Conservation (phyloP, 345 rosid species). For the Carallia brachiata region DNA sequence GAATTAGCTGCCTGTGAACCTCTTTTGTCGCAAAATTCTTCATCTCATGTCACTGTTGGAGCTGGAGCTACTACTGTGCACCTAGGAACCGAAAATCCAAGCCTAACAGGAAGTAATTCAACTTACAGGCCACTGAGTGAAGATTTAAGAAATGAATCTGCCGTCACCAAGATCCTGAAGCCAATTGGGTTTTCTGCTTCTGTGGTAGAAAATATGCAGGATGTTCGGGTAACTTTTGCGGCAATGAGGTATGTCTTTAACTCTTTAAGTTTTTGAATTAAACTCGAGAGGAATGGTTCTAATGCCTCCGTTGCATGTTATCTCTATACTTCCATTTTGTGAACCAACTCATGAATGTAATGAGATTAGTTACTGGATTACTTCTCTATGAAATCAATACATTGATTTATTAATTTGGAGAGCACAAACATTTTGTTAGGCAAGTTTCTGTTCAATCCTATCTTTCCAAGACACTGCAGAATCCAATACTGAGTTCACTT, state of each 20-base stretch:
- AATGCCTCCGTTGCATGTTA: not conserved
- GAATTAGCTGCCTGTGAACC: slow-evolving; percentile 42
- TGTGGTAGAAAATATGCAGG: slow-evolving; percentile 53
- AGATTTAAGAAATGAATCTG: slow-evolving; percentile 37
- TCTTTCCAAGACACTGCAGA: too few relatives aligned
- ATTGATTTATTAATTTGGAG: too few relatives aligned
- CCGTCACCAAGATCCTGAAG: slow-evolving; percentile 64
- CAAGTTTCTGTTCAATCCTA: too few relatives aligned
- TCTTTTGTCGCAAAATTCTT: slow-evolving; percentile 31
- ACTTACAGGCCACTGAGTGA: slow-evolving; percentile 38
- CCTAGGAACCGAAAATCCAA: slow-evolving; percentile 43
- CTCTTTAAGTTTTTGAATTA: not conserved
- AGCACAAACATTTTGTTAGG: too few relatives aligned
- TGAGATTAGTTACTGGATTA: too few relatives aligned
- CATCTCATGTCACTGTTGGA: slow-evolving; percentile 39
- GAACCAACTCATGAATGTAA: not conserved
- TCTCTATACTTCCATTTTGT: not conserved
- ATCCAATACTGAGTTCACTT: too few relatives aligned
- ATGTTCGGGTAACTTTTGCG: slow-evolving; percentile 67
- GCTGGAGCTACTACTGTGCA: slow-evolving; percentile 41
- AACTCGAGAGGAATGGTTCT: not conserved
- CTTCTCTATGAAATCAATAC: too few relatives aligned
- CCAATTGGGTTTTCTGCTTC: slow-evolving; percentile 70
- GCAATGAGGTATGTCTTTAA: slow-evolving; percentile 69
- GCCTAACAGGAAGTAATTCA: slow-evolving; percentile 30